phyloP scores from a whole-genome alignment of 768 basidiomycete genomes.

The Mrakia gelida region DNA sequence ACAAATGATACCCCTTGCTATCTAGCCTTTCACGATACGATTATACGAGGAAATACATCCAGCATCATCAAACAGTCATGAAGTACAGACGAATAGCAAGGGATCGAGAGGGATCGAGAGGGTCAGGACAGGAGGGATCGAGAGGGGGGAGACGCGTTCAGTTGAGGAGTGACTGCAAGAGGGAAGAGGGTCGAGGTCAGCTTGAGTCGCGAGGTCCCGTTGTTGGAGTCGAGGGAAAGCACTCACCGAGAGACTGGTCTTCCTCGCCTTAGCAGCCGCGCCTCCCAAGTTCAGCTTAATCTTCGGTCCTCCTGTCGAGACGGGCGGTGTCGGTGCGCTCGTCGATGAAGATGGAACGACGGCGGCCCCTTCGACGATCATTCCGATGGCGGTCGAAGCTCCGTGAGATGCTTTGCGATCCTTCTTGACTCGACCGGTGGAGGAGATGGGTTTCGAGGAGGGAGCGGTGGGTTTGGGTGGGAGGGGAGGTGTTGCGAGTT shows the following conservation, averaged over 20 bases:
- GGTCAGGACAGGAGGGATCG: too few species aligned
- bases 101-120: too few species aligned
- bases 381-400: not conserved
- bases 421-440: not conserved
- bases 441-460: slow-evolving; percentile 1
- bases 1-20: not conserved
- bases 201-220: too few species aligned
- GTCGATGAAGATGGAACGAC: not conserved
- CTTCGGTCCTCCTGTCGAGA: not conserved
- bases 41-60: not conserved
- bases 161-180: not conserved
- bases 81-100: too few species aligned
- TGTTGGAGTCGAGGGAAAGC: not conserved
- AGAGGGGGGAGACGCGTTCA: not conserved
- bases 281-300: slow-evolving; percentile 10
- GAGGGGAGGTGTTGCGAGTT: not conserved
- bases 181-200: not conserved
- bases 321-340: not conserved
- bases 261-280: not conserved
- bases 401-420: not conserved
- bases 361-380: not conserved
- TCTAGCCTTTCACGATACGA: not conserved
- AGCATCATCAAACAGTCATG: not conserved
- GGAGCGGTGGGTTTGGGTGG: not conserved
- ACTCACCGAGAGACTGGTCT: not conserved